Base-by-base conservation (phyloP, 768 basidiomycete species). In the Podaxis pistillaris region DNA sequence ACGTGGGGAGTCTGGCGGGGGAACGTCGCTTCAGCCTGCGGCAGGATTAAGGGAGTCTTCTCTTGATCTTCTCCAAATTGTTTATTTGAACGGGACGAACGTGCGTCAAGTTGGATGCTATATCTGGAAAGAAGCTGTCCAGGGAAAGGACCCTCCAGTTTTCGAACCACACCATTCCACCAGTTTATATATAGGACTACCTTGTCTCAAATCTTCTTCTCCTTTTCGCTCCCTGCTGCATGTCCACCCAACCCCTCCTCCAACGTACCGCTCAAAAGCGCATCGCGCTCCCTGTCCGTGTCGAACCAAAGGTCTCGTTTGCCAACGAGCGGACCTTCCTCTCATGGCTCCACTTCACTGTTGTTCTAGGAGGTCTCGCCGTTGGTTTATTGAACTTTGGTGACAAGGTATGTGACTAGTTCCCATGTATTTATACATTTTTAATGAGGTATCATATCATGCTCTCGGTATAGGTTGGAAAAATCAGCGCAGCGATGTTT, bases 301-400 rank as follows among this genome's bases (percentile, higher is more conserved):
- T 94, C 57, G 94, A 96, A 75, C 94, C 94, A 36, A 96, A 96
- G 69, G 94, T 96, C 64, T 93, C 93, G 52, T 96, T 96, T 68
- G 94, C 94, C 47, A 96, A 96, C 74, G 94, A 95, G 75, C 86
- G 93, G 60, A 95, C 97, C 0, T 98, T 98, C 78, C 82, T 99
- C 50, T 96, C 95, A 83, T 98, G 96, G 97, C 84, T 98, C 54
- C 95, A 97, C 75, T 98, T 97, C 74, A 95, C 96, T 44, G 94
- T 98, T 76, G 94, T 99, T 62, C 87, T 99, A 7, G 96, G 96
- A 30, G 97, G 97, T 62, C 84, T 99, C 51, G 92, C 95, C 1
- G 95, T 98, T 13, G 97, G 97, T 11, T 77, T 99, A 62, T 81
- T 99, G 69, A 99, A 99, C 76, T 99, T 99, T 79, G 97, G 97